Evolutionary conservation across 768 basidiomycete species (phyloP).

Genomic region (Tricholoma bakamatsutake): DNA sequence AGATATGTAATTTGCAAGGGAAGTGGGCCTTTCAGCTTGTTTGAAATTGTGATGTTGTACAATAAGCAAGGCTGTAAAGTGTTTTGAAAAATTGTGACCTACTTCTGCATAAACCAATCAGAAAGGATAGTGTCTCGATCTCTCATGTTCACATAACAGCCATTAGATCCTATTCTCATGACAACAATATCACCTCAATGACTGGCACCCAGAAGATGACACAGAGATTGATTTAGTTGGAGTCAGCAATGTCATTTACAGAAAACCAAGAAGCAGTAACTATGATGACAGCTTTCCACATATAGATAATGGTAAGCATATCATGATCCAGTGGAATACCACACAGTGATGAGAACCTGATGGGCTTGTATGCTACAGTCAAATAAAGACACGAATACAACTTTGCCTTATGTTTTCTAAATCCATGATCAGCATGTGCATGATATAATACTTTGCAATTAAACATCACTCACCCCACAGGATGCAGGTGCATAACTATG

Average conservation of each 20-base stretch:
- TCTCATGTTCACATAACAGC: not conserved
- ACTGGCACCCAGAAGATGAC: not conserved
- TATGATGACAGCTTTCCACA: not conserved
- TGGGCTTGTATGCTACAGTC: not conserved
- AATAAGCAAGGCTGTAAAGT: not conserved
- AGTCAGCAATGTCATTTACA: not conserved
- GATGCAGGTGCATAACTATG: not conserved
- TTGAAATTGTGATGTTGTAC: not conserved
- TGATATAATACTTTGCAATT: not conserved
- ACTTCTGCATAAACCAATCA: constrained; percentile 1
- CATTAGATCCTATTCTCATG: not conserved
- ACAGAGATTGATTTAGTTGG: not conserved
- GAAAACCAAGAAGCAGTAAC: not conserved
- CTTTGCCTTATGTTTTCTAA: not conserved
- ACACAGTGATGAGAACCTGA: not conserved
- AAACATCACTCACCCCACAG: not conserved
- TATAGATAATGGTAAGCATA: not conserved
- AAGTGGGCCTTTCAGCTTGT: not conserved
- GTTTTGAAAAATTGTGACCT: not conserved
- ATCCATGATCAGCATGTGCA: not conserved
- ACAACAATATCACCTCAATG: not conserved
- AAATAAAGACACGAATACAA: not conserved
- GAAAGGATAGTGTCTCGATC: constrained; percentile 1
- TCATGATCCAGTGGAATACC: too few species aligned
- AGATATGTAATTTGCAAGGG: not conserved